These are phyloP conservation scores for Malassezia caprae DNA, from an alignment of 1,284 basidiomycete species.

Conservation along the genomic window DNA sequence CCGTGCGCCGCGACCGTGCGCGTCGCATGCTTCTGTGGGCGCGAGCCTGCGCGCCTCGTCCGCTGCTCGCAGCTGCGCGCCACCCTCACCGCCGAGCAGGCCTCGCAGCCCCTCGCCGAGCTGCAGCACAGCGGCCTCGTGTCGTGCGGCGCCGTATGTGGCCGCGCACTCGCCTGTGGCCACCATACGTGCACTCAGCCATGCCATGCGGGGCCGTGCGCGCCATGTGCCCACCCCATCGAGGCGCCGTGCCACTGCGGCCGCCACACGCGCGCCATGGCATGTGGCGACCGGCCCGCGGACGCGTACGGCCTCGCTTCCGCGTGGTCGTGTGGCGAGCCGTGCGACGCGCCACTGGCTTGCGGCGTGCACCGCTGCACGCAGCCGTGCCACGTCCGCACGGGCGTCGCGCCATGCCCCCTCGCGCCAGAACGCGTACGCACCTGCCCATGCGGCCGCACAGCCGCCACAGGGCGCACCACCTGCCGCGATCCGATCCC, in stretches of 20 bases:
- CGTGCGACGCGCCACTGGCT: slow-evolving; percentile 28
- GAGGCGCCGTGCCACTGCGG: slow-evolving; percentile 38
- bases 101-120: slow-evolving; percentile 11
- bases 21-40: slow-evolving; percentile 42
- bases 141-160: slow-evolving; percentile 36
- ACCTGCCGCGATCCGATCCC: slow-evolving; percentile 37
- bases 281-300: slow-evolving; percentile 32
- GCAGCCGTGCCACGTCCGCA: slow-evolving; percentile 30
- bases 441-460: slow-evolving; percentile 41
- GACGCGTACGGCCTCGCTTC: slow-evolving; percentile 3
- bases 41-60: slow-evolving; percentile 22
- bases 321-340: slow-evolving; percentile 20
- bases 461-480: slow-evolving; percentile 19
- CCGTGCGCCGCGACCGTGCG: slow-evolving; percentile 40
- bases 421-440: slow-evolving; percentile 26
- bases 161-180: slow-evolving; percentile 35
- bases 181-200: slow-evolving; percentile 27
- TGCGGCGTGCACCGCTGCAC: slow-evolving; percentile 38
- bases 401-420: slow-evolving; percentile 25
- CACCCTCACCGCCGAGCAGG: slow-evolving; percentile 15
- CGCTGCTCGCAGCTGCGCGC: slow-evolving; percentile 40
- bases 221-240: slow-evolving; percentile 24
- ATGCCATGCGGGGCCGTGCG: slow-evolving; percentile 38
- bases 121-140: slow-evolving; percentile 16
- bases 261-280: slow-evolving; percentile 25